Evolutionary conservation across 2,329 filamentous ascomycete species (phyloP).

Genomic region (Aspergillus pseudonomiae): DNA sequence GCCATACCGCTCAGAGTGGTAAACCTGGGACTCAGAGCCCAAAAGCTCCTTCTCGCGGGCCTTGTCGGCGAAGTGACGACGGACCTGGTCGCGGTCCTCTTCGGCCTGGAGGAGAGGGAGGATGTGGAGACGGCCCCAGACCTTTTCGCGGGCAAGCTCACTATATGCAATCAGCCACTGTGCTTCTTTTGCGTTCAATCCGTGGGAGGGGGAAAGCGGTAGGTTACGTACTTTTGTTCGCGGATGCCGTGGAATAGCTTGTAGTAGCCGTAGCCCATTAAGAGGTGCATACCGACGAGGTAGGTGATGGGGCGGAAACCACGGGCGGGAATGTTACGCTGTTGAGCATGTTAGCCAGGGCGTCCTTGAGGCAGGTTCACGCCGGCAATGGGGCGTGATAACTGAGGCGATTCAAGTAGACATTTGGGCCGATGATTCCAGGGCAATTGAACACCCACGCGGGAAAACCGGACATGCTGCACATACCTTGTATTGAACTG

Average conservation of each 20-base stretch:
- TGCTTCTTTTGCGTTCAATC: background rate
- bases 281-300: conserved; percentile 71
- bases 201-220: background rate
- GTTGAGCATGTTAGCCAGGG: conserved; percentile 19
- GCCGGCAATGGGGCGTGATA: background rate
- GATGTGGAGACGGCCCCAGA: conserved; percentile 95
- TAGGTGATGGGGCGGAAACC: conserved; percentile 85
- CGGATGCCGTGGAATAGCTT: conserved; percentile 78
- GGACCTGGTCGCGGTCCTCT: conserved; percentile 92
- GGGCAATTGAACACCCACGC: background rate
- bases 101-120: conserved; percentile 94
- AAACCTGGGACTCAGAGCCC: conserved; percentile 80
- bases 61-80: conserved; percentile 83
- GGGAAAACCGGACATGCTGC: conserved; percentile 10
- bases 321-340: conserved; percentile 90
- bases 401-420: background rate
- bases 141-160: conserved; percentile 94
- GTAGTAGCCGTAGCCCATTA: conserved; percentile 93
- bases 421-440: background rate
- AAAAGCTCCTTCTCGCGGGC: conserved; percentile 87
- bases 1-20: conserved; percentile 82
- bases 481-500: conserved; percentile 92
- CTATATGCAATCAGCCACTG: conserved; percentile 51
- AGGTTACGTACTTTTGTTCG: conserved; percentile 78
- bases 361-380: background rate